Base-by-base conservation (phyloP, 495 filamentous ascomycete species). In the Daldinia childiae region DNA sequence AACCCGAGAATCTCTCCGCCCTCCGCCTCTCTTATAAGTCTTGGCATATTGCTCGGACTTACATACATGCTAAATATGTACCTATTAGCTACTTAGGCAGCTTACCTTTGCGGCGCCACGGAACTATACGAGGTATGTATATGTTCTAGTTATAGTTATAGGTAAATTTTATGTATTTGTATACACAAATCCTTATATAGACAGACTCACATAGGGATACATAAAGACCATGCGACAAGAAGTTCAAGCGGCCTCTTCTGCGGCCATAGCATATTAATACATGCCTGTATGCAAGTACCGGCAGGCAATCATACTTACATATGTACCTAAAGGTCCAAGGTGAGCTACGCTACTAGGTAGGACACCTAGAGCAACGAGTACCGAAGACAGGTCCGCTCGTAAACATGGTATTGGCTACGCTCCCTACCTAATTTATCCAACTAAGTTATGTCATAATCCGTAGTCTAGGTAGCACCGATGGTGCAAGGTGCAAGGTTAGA, bases 161-260 rank as follows among this genome's bases (percentile, higher is more conserved):
- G 12, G 11, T 36, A 36, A 34, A 34, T 3, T 34, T 34, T 11
- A 34, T 34, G 0, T 41, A 3, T 17, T 17, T 41, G 39, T 17
- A 41, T 17, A 41, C 15, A 41, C n/a, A n/a, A n/a, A 17, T 41
- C 9, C 15, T 17, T 17, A 4, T 41, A 41, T 41, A 17, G 6
- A 41, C 15, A 7, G 15, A 8, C 34, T 36, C 11, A 14, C 41
- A 9, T 21, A 48, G 11, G 4, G n/a, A 41, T 17, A 43, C 29
- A 29, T 29, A 6, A 26, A 34, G 8, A 41, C 43, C 66, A 69
- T 69, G 66, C 32, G 66, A 63, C 59, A 58, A 17, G 34, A 69
- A 58, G 26, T 24, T 51, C 59, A 69, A 69, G 66, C 66, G 66
- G 66, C 66, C 66, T 52, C 41, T 64, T 59, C 52, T 69, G 66